Evolutionary conservation across 306 rosid species (phyloP).

Genomic region (Cucurbita maxima): DNA sequence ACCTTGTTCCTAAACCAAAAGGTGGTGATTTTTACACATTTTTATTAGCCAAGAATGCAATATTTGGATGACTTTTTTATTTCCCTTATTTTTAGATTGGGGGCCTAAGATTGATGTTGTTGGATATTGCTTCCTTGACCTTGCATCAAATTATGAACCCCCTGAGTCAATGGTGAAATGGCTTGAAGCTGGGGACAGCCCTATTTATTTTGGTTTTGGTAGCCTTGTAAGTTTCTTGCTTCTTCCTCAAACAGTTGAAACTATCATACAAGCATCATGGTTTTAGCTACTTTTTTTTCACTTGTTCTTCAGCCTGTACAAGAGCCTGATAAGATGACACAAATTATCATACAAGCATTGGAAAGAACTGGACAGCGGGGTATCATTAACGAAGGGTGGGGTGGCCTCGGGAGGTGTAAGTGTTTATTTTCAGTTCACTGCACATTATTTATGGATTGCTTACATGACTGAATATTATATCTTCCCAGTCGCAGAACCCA

Average conservation of each 20-base stretch:
- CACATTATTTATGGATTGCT: background rate
- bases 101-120: constrained; percentile 88
- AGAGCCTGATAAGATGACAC: constrained; percentile 87
- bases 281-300: background rate
- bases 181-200: constrained; percentile 77
- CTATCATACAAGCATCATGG: background rate
- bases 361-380: constrained; percentile 86
- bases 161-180: constrained; percentile 63
- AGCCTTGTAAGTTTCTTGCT: constrained; percentile 55
- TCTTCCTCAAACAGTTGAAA: background rate
- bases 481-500: constrained; percentile 74
- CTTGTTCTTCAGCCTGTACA: constrained; percentile 63
- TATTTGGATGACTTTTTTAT: background rate
- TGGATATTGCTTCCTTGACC: constrained; percentile 98
- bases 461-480: constrained; percentile 14
- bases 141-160: constrained; percentile 88
- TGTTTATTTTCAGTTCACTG: constrained; percentile 1
- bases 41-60: background rate
- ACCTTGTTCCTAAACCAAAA: constrained; percentile 97
- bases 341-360: constrained; percentile 77
- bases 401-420: constrained; percentile 92
- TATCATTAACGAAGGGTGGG: constrained; percentile 98
- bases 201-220: constrained; percentile 90
- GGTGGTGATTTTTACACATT: constrained; percentile 27
- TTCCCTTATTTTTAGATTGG: constrained; percentile 59